A percentile compares a stretch with the other conserved stretches of the same genome.
Conservation (phyloP, 2,329 filamentous ascomycete species). For the Alternaria consortialis region DNA sequence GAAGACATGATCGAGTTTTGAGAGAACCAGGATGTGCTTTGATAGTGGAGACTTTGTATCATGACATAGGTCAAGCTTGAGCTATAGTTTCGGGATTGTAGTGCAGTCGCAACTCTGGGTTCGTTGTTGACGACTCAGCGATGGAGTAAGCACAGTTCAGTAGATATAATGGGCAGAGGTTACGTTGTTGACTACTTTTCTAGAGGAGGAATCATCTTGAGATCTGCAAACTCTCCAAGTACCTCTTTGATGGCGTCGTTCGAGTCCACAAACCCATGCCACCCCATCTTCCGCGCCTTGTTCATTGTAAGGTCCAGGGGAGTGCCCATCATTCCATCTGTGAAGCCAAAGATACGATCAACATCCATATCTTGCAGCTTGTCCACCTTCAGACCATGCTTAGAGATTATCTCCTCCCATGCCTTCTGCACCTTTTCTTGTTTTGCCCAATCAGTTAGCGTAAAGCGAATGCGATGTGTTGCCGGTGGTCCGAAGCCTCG, state of each 20-base stretch:
- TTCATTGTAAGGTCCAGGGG: slow-evolving; percentile 51
- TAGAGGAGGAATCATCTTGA: slow-evolving; percentile 56
- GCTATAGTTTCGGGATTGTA: not conserved
- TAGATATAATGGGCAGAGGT: no score
- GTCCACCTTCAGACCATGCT: slow-evolving; percentile 53
- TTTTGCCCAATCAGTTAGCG: slow-evolving; percentile 58
- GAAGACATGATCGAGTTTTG: not conserved
- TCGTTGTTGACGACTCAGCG: not conserved
- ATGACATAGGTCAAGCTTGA: not conserved
- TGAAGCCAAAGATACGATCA: slow-evolving; percentile 58
- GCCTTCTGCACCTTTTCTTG: slow-evolving; percentile 54
- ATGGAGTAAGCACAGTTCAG: not conserved
- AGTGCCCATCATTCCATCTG: slow-evolving; percentile 52
- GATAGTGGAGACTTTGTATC: not conserved
- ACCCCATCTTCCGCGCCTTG: slow-evolving; percentile 58
- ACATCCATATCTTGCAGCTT: slow-evolving; percentile 54
- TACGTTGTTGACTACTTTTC: not conserved
- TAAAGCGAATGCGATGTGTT: slow-evolving; percentile 53
- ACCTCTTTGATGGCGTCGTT: slow-evolving; percentile 55
- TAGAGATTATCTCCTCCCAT: slow-evolving; percentile 57
- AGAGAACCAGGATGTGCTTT: not conserved
- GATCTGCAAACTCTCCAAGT: slow-evolving; percentile 52
- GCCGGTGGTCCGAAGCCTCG: slow-evolving; percentile 55
- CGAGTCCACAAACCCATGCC: slow-evolving; percentile 58
- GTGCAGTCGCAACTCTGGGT: not conserved